These are phyloP conservation scores for Cymbopogon citratus DNA, from an alignment of 176 grass and related monocot species.

Conservation along the genomic window DNA sequence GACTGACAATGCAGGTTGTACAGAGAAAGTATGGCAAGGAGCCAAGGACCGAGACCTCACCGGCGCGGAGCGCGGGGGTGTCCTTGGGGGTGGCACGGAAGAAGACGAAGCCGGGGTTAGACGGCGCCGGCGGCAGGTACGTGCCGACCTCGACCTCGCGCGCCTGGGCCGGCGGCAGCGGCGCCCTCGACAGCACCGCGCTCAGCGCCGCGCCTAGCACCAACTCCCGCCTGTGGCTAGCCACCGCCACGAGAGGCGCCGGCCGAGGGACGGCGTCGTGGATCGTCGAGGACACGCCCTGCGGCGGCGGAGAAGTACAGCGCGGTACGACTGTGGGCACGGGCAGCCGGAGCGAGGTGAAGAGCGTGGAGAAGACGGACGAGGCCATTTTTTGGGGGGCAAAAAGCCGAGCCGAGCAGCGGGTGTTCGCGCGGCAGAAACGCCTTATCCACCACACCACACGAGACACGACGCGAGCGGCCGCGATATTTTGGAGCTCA, in stretches of 20 bases:
- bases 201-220: constrained; percentile 41
- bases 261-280: neutral
- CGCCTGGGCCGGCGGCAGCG: constrained; percentile 24
- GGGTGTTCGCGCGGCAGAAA: constrained; percentile 22
- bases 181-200: constrained; percentile 39
- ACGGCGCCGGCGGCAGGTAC: constrained; percentile 60
- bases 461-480: neutral
- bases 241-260: constrained; percentile 17
- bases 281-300: neutral
- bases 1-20: too few relatives aligned
- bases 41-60: constrained; percentile 31
- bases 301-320: neutral
- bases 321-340: neutral
- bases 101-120: constrained; percentile 69
- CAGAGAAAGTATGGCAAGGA: neutral
- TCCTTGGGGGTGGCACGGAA: constrained; percentile 81
- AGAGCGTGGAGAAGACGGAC: constrained; percentile 26
- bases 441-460: constrained; percentile 57
- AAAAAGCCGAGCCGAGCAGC: neutral
- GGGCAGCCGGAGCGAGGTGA: constrained; percentile 24
- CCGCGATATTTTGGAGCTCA: constrained; percentile 19
- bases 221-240: constrained; percentile 52
- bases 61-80: constrained; percentile 87
- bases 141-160: constrained; percentile 74
- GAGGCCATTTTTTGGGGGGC: constrained; percentile 36